Evolutionary conservation across 768 basidiomycete species (phyloP), one percentile per base, ranked within the genome.

Genomic region (Clitopilus hobsonii): DNA sequence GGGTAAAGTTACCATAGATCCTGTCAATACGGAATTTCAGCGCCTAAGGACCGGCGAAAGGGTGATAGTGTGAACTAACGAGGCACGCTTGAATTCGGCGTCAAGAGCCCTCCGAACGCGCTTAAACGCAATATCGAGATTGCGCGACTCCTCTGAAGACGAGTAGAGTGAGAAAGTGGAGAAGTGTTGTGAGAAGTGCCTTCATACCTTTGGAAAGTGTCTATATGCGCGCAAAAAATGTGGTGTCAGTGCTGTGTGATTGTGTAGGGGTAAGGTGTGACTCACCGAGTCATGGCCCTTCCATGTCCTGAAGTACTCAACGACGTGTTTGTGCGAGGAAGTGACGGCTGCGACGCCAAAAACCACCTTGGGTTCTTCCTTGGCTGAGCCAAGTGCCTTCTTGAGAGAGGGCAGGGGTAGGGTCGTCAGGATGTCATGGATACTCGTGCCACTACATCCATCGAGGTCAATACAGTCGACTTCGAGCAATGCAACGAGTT

Each of bases 81-180:
- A 67, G 45, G 69, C 67, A 22, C 69, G 64, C 56, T 67, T 74
- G 63, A 69, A 79, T 56, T 76, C 74, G 29, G 64, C 71, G 57
- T 81, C 79, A 29, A 81, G 58, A 54, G 66, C 65, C 59, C 68
- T 67, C 13, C 73, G 68, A 51, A 75, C 67, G 49, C 70, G 66
- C 52, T 71, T 64, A 61, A 80, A 81, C 56, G 78, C 74, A 3
- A 67, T 63, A 56, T 81, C 77, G 30, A 79, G 67, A 54, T 54
- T 63, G 66, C 54, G 69, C 68, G 58, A 73, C 63, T 60, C 56
- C 60, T 52, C 58, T 53, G 18, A 54, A 25, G 29, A 26, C 52
- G n/a, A 49, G 41, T 26, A 24, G 28, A 27, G 51, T 13, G 32
- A 25, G 29, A 28, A 1, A 38, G 52, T 23, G 11, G 20, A 36